These are phyloP conservation scores for Flaveria linearis DNA, from an alignment of 129 eudicot genomes.

Conservation along the genomic window DNA sequence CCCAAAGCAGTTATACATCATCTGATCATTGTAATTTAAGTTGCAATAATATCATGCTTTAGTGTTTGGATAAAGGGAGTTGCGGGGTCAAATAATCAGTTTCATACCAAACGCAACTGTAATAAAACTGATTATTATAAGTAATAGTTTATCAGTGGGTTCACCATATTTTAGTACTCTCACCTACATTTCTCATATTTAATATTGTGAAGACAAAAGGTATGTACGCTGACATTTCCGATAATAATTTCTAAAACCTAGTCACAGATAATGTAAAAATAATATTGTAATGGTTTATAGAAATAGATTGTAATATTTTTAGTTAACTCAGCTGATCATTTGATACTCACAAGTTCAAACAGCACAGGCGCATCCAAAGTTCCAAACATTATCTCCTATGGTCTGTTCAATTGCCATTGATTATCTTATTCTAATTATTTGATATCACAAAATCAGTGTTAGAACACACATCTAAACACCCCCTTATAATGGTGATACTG, in stretches of 20 bases:
- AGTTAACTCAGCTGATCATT: too few relatives aligned
- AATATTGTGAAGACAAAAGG: background rate
- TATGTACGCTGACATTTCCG: background rate
- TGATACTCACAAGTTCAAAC: too few relatives aligned
- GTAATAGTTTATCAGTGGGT: background rate
- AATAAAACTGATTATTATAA: background rate
- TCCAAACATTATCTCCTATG: too few relatives aligned
- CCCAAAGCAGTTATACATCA: slow-evolving; percentile 18
- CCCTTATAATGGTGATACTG: background rate
- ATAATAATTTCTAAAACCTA: too few relatives aligned
- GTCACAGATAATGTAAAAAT: background rate
- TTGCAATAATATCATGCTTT: background rate
- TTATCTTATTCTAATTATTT: too few relatives aligned
- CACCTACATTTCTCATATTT: background rate
- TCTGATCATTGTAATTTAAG: slow-evolving; percentile 9
- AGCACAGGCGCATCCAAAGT: too few relatives aligned
- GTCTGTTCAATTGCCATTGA: too few relatives aligned
- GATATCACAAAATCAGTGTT: too few relatives aligned
- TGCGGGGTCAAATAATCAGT: background rate
- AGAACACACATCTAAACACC: too few relatives aligned
- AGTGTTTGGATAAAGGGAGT: background rate
- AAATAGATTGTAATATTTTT: background rate
- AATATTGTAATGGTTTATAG: background rate
- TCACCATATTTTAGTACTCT: background rate
- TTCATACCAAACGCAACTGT: background rate